Evolutionary conservation across 2,329 filamentous ascomycete genomes (phyloP).

Genomic region (Pyricularia sp.): DNA sequence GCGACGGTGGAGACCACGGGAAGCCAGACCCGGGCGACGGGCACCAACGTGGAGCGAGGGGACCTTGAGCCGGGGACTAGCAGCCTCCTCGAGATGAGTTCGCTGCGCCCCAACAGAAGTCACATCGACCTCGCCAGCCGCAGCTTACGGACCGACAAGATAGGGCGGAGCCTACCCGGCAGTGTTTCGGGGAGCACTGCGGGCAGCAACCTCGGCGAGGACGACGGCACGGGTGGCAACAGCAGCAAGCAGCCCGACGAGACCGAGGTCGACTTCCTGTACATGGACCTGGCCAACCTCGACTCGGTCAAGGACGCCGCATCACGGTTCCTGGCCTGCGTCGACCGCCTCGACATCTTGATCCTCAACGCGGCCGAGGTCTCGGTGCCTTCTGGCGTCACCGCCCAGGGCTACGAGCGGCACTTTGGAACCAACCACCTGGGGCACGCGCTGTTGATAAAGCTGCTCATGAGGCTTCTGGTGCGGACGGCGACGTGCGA

Average conservation of each 20-base stretch:
- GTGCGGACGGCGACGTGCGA: slow-evolving; percentile 11
- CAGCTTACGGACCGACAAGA: neutral
- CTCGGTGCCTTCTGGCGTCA: slow-evolving; percentile 25
- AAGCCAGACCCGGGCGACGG: neutral
- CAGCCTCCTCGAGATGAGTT: neutral
- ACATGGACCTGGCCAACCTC: slow-evolving; percentile 31
- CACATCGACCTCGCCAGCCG: neutral
- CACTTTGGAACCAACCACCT: slow-evolving; percentile 33
- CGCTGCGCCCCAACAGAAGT: neutral
- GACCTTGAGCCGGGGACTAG: neutral
- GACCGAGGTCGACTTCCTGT: slow-evolving; percentile 17
- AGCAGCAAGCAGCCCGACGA: slow-evolving; percentile 6
- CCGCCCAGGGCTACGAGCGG: slow-evolving; percentile 29
- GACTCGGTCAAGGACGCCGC: slow-evolving; percentile 28
- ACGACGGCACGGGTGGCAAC: neutral
- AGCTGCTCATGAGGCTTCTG: slow-evolving; percentile 17
- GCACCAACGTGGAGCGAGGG: neutral
- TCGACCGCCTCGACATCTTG: slow-evolving; percentile 27
- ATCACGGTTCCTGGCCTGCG: slow-evolving; percentile 18
- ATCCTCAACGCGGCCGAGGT: slow-evolving; percentile 32
- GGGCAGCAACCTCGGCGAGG: neutral
- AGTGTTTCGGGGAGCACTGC: neutral
- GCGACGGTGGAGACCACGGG: neutral
- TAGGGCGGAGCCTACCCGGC: neutral
- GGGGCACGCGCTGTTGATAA: slow-evolving; percentile 27